Evolutionary conservation across 2,329 filamentous ascomycete species (phyloP).

Genomic region (Penicillium sp.): DNA sequence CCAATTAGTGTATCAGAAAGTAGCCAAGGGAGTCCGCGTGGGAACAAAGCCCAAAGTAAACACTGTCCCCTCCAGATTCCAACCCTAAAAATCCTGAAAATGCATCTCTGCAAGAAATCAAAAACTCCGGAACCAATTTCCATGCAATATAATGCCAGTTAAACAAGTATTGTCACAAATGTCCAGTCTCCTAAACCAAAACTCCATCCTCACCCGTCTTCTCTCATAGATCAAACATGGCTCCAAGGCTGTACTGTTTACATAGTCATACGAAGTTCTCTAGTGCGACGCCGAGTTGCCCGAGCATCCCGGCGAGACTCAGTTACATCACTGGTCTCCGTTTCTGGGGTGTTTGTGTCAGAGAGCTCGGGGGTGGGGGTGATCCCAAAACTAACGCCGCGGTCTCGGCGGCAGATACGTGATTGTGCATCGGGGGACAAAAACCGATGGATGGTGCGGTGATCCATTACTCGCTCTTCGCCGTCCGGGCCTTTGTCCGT

Average conservation of each 20-base stretch:
- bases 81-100: constrained; percentile 11
- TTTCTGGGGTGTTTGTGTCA: constrained; percentile 30
- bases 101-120: not conserved
- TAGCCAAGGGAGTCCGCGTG: not conserved
- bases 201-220: not conserved
- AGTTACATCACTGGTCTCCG: constrained; percentile 30
- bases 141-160: constrained; percentile 8
- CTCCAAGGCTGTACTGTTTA: constrained; percentile 14
- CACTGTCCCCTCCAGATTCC: not conserved
- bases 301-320: constrained; percentile 32
- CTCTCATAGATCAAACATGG: constrained; percentile 3
- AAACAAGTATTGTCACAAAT: constrained; percentile 11
- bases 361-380: constrained; percentile 34
- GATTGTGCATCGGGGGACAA: constrained; percentile 61
- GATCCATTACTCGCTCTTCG: constrained; percentile 63
- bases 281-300: constrained; percentile 27
- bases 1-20: not conserved
- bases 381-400: constrained; percentile 30
- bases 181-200: not conserved
- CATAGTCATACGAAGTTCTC: constrained; percentile 31
- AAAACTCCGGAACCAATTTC: constrained; percentile 11
- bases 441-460: constrained; percentile 79
- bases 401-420: constrained; percentile 29
- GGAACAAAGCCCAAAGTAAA: constrained; percentile 1
- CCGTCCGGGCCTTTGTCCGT: constrained; percentile 76